Base-by-base conservation (phyloP, 768 basidiomycete species). In the Lentinus tigrinus region DNA sequence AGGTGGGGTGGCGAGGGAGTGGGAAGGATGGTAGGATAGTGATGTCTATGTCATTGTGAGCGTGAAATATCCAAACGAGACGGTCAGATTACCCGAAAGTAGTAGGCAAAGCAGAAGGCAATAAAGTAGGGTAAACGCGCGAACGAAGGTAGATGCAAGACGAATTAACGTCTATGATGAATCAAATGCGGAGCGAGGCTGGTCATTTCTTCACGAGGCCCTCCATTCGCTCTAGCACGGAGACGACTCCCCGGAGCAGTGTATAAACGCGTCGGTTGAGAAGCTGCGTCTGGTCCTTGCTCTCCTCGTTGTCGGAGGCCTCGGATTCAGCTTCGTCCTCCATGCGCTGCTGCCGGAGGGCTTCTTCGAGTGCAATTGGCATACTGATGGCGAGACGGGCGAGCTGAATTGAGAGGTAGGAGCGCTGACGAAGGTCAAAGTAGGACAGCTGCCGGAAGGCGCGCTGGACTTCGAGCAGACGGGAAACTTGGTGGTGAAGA, bases 401-500 rank as follows among this genome's bases (percentile, higher is more conserved):
- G 42, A 95, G 79, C 63, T 88, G 86, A 39, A 93, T 83, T 8
- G 88, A 87, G 36, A 93, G 76, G 10, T 90, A 83, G 2, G 86
- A 85, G 14, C 93, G 86, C 14, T 87, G 86, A 47, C 85, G 76
- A 57, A 94, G 73, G 70, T 93, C 89, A 61, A 93, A 81, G 67
- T 91, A 93, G 13, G 88, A 84, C 24, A 93, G 79, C 50, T 84
- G 79, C 24, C 87, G 83, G 58, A 95, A 87, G 6, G 84, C 82
- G 62, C 85, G 83, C 65, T 93, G 92, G 21, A 93, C 80, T 67
- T 94, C 91, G 61, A 93, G 81, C n/a, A 93, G 81, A 38, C 86
- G 83, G n/a, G 81, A 75, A 56, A 93, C 79, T 65, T 91, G 85
- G 21, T 83, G 73, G 68, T 88, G 86, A 10, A 95, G 78, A 3